Evolutionary conservation across 202 grass and related monocot genomes (phyloP).

Genomic region (Carex sylvatica): DNA sequence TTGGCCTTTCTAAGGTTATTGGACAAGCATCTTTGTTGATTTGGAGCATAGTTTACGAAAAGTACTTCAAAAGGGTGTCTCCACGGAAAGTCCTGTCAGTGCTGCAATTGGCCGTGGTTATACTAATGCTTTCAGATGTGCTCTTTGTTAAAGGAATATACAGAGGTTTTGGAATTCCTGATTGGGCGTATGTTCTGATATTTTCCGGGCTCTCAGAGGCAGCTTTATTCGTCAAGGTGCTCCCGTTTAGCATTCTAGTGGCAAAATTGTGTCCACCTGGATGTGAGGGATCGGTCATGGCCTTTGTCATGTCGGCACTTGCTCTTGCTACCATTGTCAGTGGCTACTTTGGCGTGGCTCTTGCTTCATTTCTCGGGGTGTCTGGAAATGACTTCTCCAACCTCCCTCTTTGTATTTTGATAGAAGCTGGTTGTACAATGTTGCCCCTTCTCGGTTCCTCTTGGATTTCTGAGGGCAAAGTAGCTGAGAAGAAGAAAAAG

Average conservation of each 20-base stretch:
- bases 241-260: constrained; percentile 74
- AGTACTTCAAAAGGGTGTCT: constrained; percentile 62
- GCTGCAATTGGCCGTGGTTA: constrained; percentile 54
- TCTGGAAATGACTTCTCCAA: constrained; percentile 66
- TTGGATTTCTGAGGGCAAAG: constrained; percentile 53
- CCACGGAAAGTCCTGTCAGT: constrained; percentile 60
- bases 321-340: constrained; percentile 63
- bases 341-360: constrained; percentile 83
- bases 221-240: constrained; percentile 62
- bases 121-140: constrained; percentile 77
- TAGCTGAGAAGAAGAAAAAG: constrained; percentile 63
- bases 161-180: constrained; percentile 54
- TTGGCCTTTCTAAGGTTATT: constrained; percentile 89
- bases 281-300: constrained; percentile 88
- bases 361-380: constrained; percentile 60
- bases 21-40: constrained; percentile 66
- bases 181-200: constrained; percentile 74
- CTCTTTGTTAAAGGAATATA: constrained; percentile 85
- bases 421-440: constrained; percentile 62
- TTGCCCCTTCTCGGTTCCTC: constrained; percentile 56
- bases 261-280: constrained; percentile 73
- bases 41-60: constrained; percentile 88
- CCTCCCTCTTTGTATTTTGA: constrained; percentile 55
- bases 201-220: constrained; percentile 79
- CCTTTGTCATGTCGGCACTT: constrained; percentile 82